These are phyloP conservation scores for Trametes elegans DNA, from an alignment of 768 basidiomycete genomes.

Conservation along the genomic window DNA sequence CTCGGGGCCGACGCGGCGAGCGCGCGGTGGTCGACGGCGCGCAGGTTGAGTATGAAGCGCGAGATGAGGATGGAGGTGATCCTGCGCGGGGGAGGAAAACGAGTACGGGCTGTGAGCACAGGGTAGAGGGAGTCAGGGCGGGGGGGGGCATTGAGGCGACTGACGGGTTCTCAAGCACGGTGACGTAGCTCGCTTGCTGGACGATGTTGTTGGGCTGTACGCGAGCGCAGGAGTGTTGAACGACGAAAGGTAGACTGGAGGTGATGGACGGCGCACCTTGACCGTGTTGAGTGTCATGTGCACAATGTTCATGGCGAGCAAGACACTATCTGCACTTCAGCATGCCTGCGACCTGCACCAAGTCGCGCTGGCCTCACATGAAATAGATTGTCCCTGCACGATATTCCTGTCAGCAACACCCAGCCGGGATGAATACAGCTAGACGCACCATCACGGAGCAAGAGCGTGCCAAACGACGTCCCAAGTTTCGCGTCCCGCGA, in stretches of 20 bases:
- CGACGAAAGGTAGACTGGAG: neutral
- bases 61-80: slow-evolving; percentile 12
- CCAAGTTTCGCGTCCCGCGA: neutral
- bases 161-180: slow-evolving; percentile 11
- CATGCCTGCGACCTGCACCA: neutral
- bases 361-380: neutral
- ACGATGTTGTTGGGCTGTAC: slow-evolving; percentile 4
- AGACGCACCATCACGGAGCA: slow-evolving; percentile 6
- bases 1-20: neutral
- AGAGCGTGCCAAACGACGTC: slow-evolving; percentile 7
- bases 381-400: slow-evolving; percentile 3
- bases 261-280: neutral
- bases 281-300: slow-evolving; percentile 9
- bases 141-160: neutral
- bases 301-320: slow-evolving; percentile 9
- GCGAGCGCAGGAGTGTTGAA: neutral
- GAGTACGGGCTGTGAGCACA: neutral
- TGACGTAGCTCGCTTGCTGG: slow-evolving; percentile 11
- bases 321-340: neutral
- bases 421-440: neutral
- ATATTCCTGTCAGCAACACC: neutral
- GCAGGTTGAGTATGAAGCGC: slow-evolving; percentile 14
- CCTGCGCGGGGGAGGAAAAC: neutral
- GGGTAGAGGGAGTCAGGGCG: neutral
- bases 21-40: slow-evolving; percentile 7